A percentile compares a stretch with the other conserved stretches of the same genome.
These are phyloP conservation scores for Stephania japonica DNA, from an alignment of 164 flowering plant genomes.

Conservation along the genomic window DNA sequence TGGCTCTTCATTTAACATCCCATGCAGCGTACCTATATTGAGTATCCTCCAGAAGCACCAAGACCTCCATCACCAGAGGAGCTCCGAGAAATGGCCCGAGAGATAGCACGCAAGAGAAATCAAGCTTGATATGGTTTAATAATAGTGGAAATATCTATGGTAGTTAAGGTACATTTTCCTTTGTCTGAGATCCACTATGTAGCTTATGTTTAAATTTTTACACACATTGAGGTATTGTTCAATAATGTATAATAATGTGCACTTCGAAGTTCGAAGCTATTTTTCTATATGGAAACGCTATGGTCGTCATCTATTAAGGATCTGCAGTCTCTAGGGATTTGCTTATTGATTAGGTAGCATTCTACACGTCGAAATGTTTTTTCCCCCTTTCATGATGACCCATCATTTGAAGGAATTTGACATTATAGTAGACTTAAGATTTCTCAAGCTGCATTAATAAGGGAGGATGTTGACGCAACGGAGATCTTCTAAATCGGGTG, in stretches of 20 bases:
- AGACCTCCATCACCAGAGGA: constrained; percentile 87
- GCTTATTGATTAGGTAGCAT: too few species aligned
- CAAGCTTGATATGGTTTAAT: constrained; percentile 17
- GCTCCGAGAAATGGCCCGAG: constrained; percentile 81
- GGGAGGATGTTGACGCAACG: too few species aligned
- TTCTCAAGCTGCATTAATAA: too few species aligned
- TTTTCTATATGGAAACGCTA: background rate
- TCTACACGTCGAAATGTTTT: too few species aligned
- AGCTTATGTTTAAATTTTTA: background rate
- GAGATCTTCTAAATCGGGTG: too few species aligned
- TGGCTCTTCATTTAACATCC: constrained; percentile 5
- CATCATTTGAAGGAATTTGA: too few species aligned
- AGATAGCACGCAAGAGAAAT: constrained; percentile 56
- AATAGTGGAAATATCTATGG: background rate
- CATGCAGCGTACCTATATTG: constrained; percentile 64
- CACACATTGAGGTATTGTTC: background rate
- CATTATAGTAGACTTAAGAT: too few species aligned
- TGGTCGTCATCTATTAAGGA: too few species aligned
- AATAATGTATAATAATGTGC: background rate
- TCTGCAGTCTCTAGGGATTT: too few species aligned
- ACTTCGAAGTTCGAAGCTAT: background rate
- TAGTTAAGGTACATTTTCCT: background rate
- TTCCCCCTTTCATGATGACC: too few species aligned
- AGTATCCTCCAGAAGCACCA: constrained; percentile 73
- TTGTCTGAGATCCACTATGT: background rate